These are phyloP conservation scores for Echria macrotheca DNA, from an alignment of 495 filamentous ascomycete species.

Conservation along the genomic window DNA sequence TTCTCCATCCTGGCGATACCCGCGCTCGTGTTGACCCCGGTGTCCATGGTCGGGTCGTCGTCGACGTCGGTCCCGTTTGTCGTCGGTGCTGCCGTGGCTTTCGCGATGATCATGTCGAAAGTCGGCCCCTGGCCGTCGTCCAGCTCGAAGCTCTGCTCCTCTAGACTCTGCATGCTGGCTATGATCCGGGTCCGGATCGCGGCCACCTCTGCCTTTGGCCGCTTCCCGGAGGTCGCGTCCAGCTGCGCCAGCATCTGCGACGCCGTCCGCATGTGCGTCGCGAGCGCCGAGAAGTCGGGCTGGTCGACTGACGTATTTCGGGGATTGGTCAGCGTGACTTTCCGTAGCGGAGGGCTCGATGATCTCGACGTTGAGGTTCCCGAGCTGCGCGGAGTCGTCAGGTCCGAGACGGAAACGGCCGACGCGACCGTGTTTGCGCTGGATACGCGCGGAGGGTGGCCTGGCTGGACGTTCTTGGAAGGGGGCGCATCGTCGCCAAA, in stretches of 20 bases:
- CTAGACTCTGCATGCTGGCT: conserved; percentile 76
- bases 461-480: conserved; percentile 13
- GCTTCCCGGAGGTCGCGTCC: conserved; percentile 64
- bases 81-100: conserved; percentile 36
- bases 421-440: conserved; percentile 52
- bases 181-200: conserved; percentile 73
- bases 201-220: conserved; percentile 65
- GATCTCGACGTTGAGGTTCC: conserved; percentile 53
- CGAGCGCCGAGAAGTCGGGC: conserved; percentile 67
- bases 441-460: conserved; percentile 43
- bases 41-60: conserved; percentile 31
- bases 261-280: conserved; percentile 73
- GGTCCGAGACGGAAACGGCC: conserved; percentile 39
- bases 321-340: conserved; percentile 42
- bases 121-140: conserved; percentile 57
- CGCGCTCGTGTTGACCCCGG: conserved; percentile 54
- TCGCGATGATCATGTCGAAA: conserved; percentile 68
- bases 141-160: conserved; percentile 68
- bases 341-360: conserved; percentile 49
- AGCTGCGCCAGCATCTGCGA: conserved; percentile 75
- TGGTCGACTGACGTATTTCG: conserved; percentile 48
- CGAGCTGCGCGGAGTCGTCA: conserved; percentile 56
- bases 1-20: conserved; percentile 77
- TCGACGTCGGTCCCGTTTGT: conserved; percentile 27
- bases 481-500: conserved; percentile 34